Conservation (phyloP, 306 rosid species). For the Adenanthera pavonina region DNA sequence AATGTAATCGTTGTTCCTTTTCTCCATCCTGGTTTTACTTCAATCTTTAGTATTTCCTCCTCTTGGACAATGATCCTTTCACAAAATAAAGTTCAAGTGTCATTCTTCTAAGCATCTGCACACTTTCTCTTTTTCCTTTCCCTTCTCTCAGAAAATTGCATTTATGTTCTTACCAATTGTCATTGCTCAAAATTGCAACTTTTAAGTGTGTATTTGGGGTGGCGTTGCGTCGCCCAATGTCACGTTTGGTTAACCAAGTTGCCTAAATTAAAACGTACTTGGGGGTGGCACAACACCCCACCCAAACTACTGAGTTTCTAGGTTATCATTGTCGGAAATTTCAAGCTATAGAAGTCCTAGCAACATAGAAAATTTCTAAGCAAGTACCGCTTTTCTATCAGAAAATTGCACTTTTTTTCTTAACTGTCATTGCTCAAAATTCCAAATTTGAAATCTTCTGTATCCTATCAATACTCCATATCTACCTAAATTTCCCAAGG, state of each 20-base stretch:
- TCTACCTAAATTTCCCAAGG: not conserved
- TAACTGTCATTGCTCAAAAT: not conserved
- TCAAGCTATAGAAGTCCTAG: not conserved
- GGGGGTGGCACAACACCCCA: too few relatives aligned
- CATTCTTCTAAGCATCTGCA: slow-evolving; percentile 13
- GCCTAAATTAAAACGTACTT: too few relatives aligned
- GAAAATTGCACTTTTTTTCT: not conserved
- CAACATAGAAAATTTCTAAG: slow-evolving; percentile 17
- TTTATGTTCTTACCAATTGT: not conserved
- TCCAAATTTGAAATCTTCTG: not conserved
- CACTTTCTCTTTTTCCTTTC: not conserved
- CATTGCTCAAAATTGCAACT: not conserved
- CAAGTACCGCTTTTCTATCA: not conserved
- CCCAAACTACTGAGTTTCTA: not conserved
- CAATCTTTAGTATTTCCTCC: slow-evolving; percentile 67
- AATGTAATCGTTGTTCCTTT: slow-evolving; percentile 84
- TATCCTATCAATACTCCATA: not conserved
- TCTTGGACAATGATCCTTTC: slow-evolving; percentile 72
- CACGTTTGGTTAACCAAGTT: too few relatives aligned
- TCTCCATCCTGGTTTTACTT: slow-evolving; percentile 90
- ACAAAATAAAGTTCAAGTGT: slow-evolving; percentile 25
- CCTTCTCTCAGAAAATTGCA: not conserved
- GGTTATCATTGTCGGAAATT: not conserved
- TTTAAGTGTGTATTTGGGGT: not conserved
- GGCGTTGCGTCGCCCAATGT: too few relatives aligned